Base-by-base conservation (phyloP, 108 stramenopile genomes). In the Fragilariopsis cylindrus region DNA sequence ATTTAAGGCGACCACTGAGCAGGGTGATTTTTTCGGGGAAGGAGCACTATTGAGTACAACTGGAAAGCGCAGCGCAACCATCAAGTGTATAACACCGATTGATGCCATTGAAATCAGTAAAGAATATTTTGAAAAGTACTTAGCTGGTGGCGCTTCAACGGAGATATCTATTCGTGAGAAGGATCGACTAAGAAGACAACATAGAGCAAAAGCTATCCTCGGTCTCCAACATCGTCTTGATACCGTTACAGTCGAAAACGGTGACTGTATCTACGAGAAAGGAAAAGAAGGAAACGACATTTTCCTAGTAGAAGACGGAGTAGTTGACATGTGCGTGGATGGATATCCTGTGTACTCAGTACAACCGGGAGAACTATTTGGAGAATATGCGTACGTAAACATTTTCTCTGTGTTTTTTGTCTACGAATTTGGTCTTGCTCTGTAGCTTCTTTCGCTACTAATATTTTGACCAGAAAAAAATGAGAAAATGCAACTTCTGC, bases 51-150 rank as follows among this genome's bases (percentile, higher is more conserved):
- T 92, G 9, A 71, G 13, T 65, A 69, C 48, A 66, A 18, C 53
- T 7, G 80, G 77, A 45, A 81, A 64, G 4, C 74, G 87, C 21
- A 74, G 76, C 40, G 81, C 80, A 46, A 92, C 88, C 7, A 81
- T 88, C 66, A 79, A 76, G 56, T 92, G 87, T 68, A 67, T 88
- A 56, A 89, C 91, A 4, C 91, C 91, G 3, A 84, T 92, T 43
- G 85, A 92, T 69, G 88, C 82, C 2, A 85, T 89, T 57, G 84
- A 87, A 53, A 89, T 92, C 21, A 78, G 81, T 71, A 74, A 85
- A 54, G 88, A 89, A 68, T 92, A 88, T 57, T 92, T 88, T 55
- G 87, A 92, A 49, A 89, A 91, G 60, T 91, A 88, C 48, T 76
- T 89, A 21, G 81, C 74, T 52, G 84, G 84, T 19, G 88, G 41